phyloP scores from a whole-genome alignment of 305 asterid genomes.

The Solanum hybrid region DNA sequence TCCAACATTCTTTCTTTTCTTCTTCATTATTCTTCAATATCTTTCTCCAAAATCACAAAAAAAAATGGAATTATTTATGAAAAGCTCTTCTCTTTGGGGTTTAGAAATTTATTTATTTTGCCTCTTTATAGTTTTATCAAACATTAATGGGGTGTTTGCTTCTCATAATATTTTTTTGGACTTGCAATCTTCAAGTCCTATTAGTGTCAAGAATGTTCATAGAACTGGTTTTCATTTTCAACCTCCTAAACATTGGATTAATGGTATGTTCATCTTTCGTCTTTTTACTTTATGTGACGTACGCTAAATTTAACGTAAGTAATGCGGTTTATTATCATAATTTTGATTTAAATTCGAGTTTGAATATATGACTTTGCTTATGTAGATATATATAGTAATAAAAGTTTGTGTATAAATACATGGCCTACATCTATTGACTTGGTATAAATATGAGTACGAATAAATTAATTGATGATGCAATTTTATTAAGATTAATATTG shows the following conservation, averaged over 20 bases:
- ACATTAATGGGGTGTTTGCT: background rate
- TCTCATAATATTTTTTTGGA: constrained; percentile 16
- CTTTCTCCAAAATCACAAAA: background rate
- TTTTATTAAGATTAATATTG: background rate
- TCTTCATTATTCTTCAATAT: background rate
- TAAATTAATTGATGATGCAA: background rate
- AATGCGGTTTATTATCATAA: too few relatives aligned
- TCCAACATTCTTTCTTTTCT: background rate
- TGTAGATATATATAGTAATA: background rate
- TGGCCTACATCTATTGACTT: background rate
- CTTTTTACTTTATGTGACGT: background rate
- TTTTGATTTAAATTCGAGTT: background rate
- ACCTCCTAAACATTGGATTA: constrained; percentile 28
- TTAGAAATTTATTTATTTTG: background rate
- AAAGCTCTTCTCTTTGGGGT: background rate
- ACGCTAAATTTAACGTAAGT: fast-evolving
- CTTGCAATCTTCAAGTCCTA: constrained; percentile 3
- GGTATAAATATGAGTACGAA: background rate
- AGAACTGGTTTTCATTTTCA: constrained; percentile 33
- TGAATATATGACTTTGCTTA: background rate
- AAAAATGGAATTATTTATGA: background rate
- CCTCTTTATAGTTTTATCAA: background rate
- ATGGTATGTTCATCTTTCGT: constrained; percentile 12
- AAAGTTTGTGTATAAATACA: background rate
- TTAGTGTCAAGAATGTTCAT: background rate